Evolutionary conservation across 108 stramenopile species (phyloP).

Genomic region (Epithemia pelagica): DNA sequence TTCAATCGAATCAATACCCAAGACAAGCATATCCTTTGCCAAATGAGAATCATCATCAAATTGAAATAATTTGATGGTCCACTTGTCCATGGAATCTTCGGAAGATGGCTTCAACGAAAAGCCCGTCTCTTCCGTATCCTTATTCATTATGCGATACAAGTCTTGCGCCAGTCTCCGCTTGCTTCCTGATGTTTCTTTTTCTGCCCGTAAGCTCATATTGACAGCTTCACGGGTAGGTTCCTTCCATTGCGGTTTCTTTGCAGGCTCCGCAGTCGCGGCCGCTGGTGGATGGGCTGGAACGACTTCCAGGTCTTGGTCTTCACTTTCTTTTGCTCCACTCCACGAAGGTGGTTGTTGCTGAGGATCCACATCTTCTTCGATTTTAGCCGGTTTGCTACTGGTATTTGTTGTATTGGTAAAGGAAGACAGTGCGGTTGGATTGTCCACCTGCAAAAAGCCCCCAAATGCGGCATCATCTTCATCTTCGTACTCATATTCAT

Average conservation of each 20-base stretch:
- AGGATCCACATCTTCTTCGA: slow-evolving; percentile 3
- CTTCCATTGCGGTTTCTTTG: slow-evolving; percentile 43
- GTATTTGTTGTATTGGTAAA: neutral
- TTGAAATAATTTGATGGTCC: slow-evolving; percentile 85
- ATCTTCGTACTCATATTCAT: slow-evolving; percentile 75
- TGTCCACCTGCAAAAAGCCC: slow-evolving; percentile 47
- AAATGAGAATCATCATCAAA: slow-evolving; percentile 79
- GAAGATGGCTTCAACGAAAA: slow-evolving; percentile 61
- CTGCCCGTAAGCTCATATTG: slow-evolving; percentile 75
- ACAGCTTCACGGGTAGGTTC: slow-evolving; percentile 72
- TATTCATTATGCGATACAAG: slow-evolving; percentile 82
- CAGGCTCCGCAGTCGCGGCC: slow-evolving; percentile 20
- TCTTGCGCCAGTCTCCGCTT: slow-evolving; percentile 77
- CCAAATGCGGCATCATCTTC: slow-evolving; percentile 74
- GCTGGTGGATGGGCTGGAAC: slow-evolving; percentile 4
- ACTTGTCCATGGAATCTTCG: slow-evolving; percentile 81
- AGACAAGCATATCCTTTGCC: slow-evolving; percentile 68
- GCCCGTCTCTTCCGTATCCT: slow-evolving; percentile 78
- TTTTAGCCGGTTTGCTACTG: neutral
- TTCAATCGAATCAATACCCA: slow-evolving; percentile 70
- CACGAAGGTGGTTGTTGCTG: slow-evolving; percentile 7
- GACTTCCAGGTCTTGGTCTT: no score
- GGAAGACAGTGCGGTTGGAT: neutral
- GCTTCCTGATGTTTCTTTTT: slow-evolving; percentile 75
- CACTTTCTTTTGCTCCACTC: no score